Evolutionary conservation across 805 yeast species (phyloP), one percentile per base, ranked within the genome.

Genomic region (Blastobotrys peoriensis): DNA sequence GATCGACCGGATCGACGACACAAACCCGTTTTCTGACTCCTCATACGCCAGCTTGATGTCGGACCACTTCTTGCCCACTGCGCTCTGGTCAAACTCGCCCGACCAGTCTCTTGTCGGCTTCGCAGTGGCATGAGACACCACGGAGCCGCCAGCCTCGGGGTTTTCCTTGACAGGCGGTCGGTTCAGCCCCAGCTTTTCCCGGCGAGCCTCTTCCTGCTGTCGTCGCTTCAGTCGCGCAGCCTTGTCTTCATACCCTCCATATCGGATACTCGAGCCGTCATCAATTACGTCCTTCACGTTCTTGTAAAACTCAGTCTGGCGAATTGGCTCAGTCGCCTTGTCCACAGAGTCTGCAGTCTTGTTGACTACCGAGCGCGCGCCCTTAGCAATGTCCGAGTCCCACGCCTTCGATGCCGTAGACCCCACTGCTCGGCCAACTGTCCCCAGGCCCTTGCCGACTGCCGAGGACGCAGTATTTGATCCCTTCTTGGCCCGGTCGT

Each of bases 401-500:
- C 98, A 93, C 1, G 97, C 96, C 48, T 81, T 83, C 33, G 76
- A 71, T 3, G 96, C 98, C 37, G 81, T 95, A 46, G 76, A 82
- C 44, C 96, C 98, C 28, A 93, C 87, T 33, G 81, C 91, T 57
- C 84, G 86, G n/a, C 97, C 97, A 3, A 98, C 93, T 66, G 84
- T 85, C 57, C 79, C 76, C 44, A 86, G 77, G 36, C 87, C 83
- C 61, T 84, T 78, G 10, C 84, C 81, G 4, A 81, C 75, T 33
- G 84, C 84, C 16, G 86, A 74, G 4, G 68, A 56, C 6, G 63
- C 63, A 28, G 57, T 49, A 3, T 52, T 44, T 2, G 76, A 67
- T 5, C 80, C 79, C 60, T 78, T 80, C 58, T 85, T 93, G 2
- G 98, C 96, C 44, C 72, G 75, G 45, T 84, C 84, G 56, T 83